Base-by-base conservation (phyloP, 495 filamentous ascomycete species). In the Lophiotrema nucula region DNA sequence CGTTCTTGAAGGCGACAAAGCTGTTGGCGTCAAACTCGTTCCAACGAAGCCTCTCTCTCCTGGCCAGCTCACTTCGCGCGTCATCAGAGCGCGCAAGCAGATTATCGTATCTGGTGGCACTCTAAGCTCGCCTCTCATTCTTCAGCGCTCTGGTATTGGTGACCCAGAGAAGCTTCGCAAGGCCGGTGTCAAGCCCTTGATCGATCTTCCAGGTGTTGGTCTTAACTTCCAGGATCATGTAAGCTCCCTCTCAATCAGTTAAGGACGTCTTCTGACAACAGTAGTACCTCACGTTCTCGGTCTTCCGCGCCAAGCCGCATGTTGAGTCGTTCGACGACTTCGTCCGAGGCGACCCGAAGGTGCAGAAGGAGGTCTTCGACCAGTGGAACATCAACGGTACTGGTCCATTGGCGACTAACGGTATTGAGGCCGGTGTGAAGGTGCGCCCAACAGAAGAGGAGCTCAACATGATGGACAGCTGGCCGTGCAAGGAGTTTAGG, bases 161-260 rank as follows among this genome's bases (percentile, higher is more conserved):
- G 83, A 90, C 70, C 81, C 87, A n/a, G 77, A 85, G 69, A 90
- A 88, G 72, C 79, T 92, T 19, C 81, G 79, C 53, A 76, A 76
- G 31, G 86, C 77, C 24, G 87, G 88, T 10, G 83, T 91, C 58
- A 71, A 72, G 73, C 86, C 86, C 16, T 73, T 88, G 15, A 80
- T 90, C 53, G 79, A 92, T 62, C 81, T 91, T n/a, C 88, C 88
- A 0, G 88, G 88, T 33, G 87, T 92, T 47, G 88, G 88, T 53
- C 77, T 85, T 26, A 91, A 91, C 72, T 91, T 90, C 79, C 88
- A 91, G 68, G 88, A 91, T 70, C 88, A 92, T n/a, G n/a, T n/a
- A n/a, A n/a, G n/a, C n/a, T n/a, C n/a, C n/a, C n/a, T n/a, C n/a
- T n/a, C n/a, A n/a, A n/a, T n/a, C n/a, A n/a, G n/a, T n/a, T n/a